A percentile compares a stretch with the other conserved stretches of the same genome.
These are phyloP conservation scores for Pyricularia grisea DNA, from an alignment of 2,329 filamentous ascomycete species.

Conservation along the genomic window DNA sequence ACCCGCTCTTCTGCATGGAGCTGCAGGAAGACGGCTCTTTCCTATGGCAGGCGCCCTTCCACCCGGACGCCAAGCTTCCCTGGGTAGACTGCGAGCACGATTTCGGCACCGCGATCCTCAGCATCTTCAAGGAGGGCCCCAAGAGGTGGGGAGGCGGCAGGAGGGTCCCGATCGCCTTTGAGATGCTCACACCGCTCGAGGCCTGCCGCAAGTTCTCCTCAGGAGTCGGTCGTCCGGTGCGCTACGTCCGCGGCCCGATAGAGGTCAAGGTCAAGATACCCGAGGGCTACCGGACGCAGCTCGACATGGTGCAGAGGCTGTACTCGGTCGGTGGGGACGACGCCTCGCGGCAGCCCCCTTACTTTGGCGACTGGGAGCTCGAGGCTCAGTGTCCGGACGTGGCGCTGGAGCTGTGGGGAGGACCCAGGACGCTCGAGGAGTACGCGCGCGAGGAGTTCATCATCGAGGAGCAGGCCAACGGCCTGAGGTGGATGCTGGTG, in stretches of 20 bases:
- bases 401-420: constrained; percentile 81
- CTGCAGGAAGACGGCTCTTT: constrained; percentile 78
- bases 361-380: constrained; percentile 49
- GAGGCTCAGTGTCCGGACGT: constrained; percentile 61
- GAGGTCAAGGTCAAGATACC: constrained; percentile 81
- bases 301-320: constrained; percentile 58
- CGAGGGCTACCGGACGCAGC: constrained; percentile 77
- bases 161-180: constrained; percentile 81
- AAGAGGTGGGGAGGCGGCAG: constrained; percentile 66
- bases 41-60: constrained; percentile 87
- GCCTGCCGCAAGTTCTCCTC: constrained; percentile 72
- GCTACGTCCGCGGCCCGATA: constrained; percentile 70
- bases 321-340: constrained; percentile 42
- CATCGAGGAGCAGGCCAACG: constrained; percentile 89
- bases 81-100: constrained; percentile 98
- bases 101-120: constrained; percentile 80
- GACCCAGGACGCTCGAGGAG: constrained; percentile 81
- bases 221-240: constrained; percentile 68
- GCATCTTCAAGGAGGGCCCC: constrained; percentile 90
- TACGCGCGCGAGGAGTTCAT: constrained; percentile 93
- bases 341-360: constrained; percentile 48
- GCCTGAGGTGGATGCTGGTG: constrained; percentile 78
- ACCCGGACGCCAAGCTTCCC: constrained; percentile 77
- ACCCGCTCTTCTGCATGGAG: constrained; percentile 94
- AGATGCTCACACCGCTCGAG: constrained; percentile 75